Percentiles rank a stretch among this genome's conserved stretches.
Evolutionary conservation across 2,329 filamentous ascomycete species (phyloP).

Genomic region (Talaromyces pinophilus): DNA sequence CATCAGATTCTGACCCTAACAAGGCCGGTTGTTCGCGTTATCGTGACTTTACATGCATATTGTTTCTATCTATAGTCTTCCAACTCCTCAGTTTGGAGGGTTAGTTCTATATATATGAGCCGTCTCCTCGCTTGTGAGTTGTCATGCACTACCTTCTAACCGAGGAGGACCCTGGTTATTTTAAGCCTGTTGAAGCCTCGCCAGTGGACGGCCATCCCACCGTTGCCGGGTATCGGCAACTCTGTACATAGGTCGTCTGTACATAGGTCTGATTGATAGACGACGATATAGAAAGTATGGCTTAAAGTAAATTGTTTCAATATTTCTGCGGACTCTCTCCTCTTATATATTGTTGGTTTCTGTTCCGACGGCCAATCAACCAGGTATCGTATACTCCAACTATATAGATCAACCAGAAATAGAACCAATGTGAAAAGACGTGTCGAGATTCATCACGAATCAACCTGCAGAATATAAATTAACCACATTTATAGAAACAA

Average conservation of each 20-base stretch:
- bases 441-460: not conserved
- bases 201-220: not conserved
- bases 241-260: too few species aligned
- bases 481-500: conserved; percentile 7
- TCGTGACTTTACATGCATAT: not conserved
- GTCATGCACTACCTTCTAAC: not conserved
- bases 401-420: conserved; percentile 7
- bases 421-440: conserved; percentile 8
- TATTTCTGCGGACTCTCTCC: not conserved
- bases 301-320: not conserved
- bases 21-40: not conserved
- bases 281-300: too few species aligned
- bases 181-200: not conserved
- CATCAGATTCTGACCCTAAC: not conserved
- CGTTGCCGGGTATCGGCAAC: not conserved
- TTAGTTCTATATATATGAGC: not conserved
- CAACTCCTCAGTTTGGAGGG: not conserved
- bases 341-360: not conserved
- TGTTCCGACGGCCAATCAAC: not conserved
- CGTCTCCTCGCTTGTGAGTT: not conserved
- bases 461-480: conserved; percentile 5
- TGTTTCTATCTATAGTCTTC: not conserved
- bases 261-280: not conserved
- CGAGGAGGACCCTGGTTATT: not conserved
- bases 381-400: not conserved